Conservation (phyloP, 2,329 filamentous ascomycete genomes). For the Pochonia chlamydosporia region DNA sequence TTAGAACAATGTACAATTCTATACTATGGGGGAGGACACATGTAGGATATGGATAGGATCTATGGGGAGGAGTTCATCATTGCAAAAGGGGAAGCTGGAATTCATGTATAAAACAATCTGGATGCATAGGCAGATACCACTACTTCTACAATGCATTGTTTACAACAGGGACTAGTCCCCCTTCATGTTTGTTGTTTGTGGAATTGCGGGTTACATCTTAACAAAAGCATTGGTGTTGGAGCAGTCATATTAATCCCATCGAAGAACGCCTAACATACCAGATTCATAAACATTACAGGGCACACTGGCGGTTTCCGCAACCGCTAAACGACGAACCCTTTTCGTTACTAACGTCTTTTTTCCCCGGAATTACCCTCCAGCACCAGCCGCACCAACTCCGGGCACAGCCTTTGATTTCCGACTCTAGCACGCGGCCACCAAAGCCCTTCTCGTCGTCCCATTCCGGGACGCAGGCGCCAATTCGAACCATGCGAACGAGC, state of each 20-base stretch:
- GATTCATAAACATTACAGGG: neutral
- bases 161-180: neutral
- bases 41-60: constrained; percentile 5
- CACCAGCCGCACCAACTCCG: constrained; percentile 95
- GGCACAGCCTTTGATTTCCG: constrained; percentile 62
- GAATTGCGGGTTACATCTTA: too few species aligned
- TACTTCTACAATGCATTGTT: neutral
- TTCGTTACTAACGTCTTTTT: constrained; percentile 29
- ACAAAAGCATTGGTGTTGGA: too few species aligned
- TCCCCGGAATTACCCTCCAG: constrained; percentile 63
- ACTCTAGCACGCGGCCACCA: constrained; percentile 56
- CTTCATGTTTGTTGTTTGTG: neutral
- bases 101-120: constrained; percentile 3
- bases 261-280: neutral
- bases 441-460: constrained; percentile 69
- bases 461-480: constrained; percentile 81
- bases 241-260: neutral
- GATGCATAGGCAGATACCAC: neutral
- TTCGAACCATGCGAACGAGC: constrained; percentile 71
- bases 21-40: neutral
- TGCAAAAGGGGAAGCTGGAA: too few species aligned
- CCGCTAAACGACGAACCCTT: constrained; percentile 17
- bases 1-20: neutral
- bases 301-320: constrained; percentile 7
- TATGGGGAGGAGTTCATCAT: too few species aligned